Evolutionary conservation across 1,284 basidiomycete genomes (phyloP).

Genomic region (Ceratorhiza oryzae-sativae): DNA sequence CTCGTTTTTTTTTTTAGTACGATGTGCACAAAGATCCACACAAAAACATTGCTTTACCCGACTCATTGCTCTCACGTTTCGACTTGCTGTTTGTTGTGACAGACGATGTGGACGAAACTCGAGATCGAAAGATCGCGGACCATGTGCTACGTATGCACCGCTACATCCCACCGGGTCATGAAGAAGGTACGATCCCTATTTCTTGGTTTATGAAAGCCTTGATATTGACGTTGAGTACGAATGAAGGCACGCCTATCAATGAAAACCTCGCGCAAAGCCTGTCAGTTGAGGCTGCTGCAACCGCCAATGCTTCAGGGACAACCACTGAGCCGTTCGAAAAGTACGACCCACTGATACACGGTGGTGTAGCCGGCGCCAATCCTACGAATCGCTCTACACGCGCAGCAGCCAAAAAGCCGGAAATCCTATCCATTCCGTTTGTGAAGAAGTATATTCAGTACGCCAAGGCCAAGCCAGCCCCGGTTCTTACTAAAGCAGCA

Average conservation of each 20-base stretch:
- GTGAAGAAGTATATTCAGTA: conserved; percentile 99
- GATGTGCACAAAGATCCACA: conserved; percentile 99
- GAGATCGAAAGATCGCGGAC: conserved; percentile 95
- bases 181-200: conserved; percentile 73
- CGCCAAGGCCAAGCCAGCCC: conserved; percentile 87
- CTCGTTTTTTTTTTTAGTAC: conserved; percentile 67
- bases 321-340: conserved; percentile 93
- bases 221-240: neutral
- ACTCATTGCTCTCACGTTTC: conserved; percentile 98
- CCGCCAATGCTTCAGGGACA: conserved; percentile 48
- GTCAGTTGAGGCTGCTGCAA: conserved; percentile 77
- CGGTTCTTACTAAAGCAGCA: conserved; percentile 89
- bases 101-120: conserved; percentile 94
- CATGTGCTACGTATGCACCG: conserved; percentile 98
- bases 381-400: conserved; percentile 34
- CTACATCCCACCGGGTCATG: conserved; percentile 94
- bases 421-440: conserved; percentile 92
- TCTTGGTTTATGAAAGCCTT: neutral
- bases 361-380: conserved; percentile 65
- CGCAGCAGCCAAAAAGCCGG: conserved; percentile 62
- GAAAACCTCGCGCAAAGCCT: conserved; percentile 91
- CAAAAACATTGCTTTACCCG: conserved; percentile 97
- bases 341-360: conserved; percentile 94
- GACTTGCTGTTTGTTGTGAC: conserved; percentile 98
- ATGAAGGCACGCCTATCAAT: conserved; percentile 67